phyloP scores from a whole-genome alignment of 1,284 basidiomycete species.

The Somion occarium region DNA sequence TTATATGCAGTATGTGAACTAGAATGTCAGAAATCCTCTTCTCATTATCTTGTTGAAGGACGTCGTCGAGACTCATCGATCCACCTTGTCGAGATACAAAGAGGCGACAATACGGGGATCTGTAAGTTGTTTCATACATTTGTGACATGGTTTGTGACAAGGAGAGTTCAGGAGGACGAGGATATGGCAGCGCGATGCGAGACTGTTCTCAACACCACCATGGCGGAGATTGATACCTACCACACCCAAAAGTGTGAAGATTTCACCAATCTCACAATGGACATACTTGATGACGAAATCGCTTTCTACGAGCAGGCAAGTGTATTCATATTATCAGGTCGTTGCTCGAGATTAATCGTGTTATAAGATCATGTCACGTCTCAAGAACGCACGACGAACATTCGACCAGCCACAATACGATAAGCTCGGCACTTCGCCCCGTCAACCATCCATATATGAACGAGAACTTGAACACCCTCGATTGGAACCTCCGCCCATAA shows the following conservation, averaged over 20 bases:
- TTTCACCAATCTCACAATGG: slow-evolving; percentile 51
- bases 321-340: neutral
- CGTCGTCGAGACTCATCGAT: slow-evolving; percentile 66
- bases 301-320: slow-evolving; percentile 64
- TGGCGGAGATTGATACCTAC: slow-evolving; percentile 83
- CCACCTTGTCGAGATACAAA: slow-evolving; percentile 60
- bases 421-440: slow-evolving; percentile 39
- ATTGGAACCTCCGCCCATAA: slow-evolving; percentile 45
- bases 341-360: neutral
- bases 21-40: neutral
- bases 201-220: slow-evolving; percentile 82
- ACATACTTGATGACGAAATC: slow-evolving; percentile 76
- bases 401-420: slow-evolving; percentile 48
- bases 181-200: slow-evolving; percentile 74
- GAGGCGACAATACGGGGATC: slow-evolving; percentile 40
- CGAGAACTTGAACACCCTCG: slow-evolving; percentile 58
- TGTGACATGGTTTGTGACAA: neutral
- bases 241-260: slow-evolving; percentile 72
- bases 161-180: slow-evolving; percentile 44
- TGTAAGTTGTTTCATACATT: slow-evolving; percentile 27
- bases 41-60: slow-evolving; percentile 34
- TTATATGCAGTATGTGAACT: slow-evolving; percentile 54
- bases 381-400: slow-evolving; percentile 46
- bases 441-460: slow-evolving; percentile 69
- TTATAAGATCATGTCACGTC: slow-evolving; percentile 48